These are phyloP conservation scores for Neurospora sp. DNA, from an alignment of 495 filamentous ascomycete genomes.

Conservation along the genomic window DNA sequence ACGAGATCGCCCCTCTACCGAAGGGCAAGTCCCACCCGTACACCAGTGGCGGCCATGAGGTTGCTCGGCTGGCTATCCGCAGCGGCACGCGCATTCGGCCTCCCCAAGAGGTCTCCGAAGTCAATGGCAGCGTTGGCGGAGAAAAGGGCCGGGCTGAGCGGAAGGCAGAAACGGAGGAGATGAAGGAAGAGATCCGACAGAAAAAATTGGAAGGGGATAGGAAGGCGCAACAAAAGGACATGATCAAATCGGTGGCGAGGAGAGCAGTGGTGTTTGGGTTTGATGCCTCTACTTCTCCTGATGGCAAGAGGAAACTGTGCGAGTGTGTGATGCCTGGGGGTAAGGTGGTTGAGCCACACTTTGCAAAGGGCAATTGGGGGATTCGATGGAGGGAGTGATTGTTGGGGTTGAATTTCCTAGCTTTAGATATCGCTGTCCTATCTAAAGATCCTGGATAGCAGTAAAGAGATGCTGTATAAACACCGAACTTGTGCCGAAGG, in stretches of 20 bases:
- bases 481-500: background rate
- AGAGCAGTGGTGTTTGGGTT: constrained; percentile 39
- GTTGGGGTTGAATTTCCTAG: background rate
- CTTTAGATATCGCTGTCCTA: no score
- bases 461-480: no score
- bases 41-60: background rate
- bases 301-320: constrained; percentile 4
- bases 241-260: constrained; percentile 32
- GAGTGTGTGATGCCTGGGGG: constrained; percentile 26
- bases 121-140: constrained; percentile 34
- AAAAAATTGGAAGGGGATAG: constrained; percentile 9
- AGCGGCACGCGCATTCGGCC: constrained; percentile 22
- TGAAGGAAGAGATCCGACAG: constrained; percentile 22
- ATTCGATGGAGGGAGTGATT: constrained; percentile 30
- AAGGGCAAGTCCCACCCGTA: background rate
- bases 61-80: constrained; percentile 2
- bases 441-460: no score
- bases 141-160: constrained; percentile 33
- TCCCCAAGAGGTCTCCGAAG: constrained; percentile 26
- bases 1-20: background rate
- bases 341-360: constrained; percentile 30
- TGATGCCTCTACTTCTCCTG: background rate
- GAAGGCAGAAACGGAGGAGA: constrained; percentile 26
- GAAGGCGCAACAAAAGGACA: constrained; percentile 26
- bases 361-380: constrained; percentile 40